phyloP scores from a whole-genome alignment of 306 rosid species.

The Arachis stenosperma region DNA sequence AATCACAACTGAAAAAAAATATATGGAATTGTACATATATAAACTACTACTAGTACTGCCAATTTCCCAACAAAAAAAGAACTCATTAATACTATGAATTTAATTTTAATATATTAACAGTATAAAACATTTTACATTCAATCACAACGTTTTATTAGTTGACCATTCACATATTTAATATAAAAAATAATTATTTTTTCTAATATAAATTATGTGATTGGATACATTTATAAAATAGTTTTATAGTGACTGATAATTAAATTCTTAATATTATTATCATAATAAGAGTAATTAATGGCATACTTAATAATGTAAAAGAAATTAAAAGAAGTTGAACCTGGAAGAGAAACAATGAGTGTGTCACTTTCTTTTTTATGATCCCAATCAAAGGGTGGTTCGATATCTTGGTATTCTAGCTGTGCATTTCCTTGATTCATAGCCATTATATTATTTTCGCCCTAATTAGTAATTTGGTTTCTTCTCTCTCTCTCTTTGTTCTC shows the following conservation, averaged over 20 bases:
- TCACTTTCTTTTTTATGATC: constrained; percentile 30
- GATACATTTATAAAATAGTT: no score
- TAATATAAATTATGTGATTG: no score
- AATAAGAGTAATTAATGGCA: not conserved
- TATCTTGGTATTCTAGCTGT: constrained; percentile 24
- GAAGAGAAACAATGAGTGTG: constrained; percentile 41
- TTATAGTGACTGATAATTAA: not conserved
- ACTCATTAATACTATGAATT: no score
- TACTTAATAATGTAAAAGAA: not conserved
- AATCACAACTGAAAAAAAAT: no score
- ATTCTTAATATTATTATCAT: not conserved
- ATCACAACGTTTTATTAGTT: no score
- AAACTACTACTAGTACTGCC: no score
- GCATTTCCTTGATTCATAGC: constrained; percentile 19
- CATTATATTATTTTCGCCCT: constrained; percentile 15
- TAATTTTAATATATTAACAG: no score
- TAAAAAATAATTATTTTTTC: no score
- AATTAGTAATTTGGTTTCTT: not conserved
- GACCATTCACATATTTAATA: no score
- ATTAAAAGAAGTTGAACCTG: constrained; percentile 40
- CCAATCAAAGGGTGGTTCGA: constrained; percentile 42
- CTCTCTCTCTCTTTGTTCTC: not conserved
- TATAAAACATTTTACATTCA: no score
- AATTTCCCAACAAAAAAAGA: no score
- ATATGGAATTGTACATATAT: no score